A percentile compares a stretch with the other conserved stretches of the same genome.
phyloP scores from a whole-genome alignment of 176 grass and related monocot genomes.

The Eragrostis nindensis region DNA sequence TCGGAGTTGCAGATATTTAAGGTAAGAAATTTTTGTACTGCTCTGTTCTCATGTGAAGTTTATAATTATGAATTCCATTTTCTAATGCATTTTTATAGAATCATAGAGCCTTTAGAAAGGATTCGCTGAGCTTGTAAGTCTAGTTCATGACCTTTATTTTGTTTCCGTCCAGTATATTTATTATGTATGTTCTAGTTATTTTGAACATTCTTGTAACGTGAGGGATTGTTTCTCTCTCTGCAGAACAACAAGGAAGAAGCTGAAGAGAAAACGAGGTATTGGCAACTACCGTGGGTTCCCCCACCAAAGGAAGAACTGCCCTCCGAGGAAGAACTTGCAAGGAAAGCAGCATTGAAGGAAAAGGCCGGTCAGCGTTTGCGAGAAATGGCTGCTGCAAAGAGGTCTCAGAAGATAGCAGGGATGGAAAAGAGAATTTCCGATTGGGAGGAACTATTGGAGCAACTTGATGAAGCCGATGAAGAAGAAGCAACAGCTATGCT shows the following conservation, averaged over 20 bases:
- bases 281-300: conserved; percentile 97
- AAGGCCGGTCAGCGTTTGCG: conserved; percentile 90
- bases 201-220: conserved; percentile 29
- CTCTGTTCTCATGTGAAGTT: conserved; percentile 27
- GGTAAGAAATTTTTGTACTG: conserved; percentile 40
- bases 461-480: conserved; percentile 80
- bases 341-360: conserved; percentile 92
- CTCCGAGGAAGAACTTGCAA: conserved; percentile 94
- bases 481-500: conserved; percentile 65
- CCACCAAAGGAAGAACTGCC: conserved; percentile 86
- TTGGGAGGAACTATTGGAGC: conserved; percentile 70
- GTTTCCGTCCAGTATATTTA: conserved; percentile 15
- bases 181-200: too few species aligned
- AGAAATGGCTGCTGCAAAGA: conserved; percentile 91
- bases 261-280: conserved; percentile 90
- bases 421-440: conserved; percentile 71
- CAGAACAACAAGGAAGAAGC: conserved; percentile 88
- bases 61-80: conserved; percentile 21
- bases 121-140: conserved; percentile 1
- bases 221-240: conserved; percentile 48
- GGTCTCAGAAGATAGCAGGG: conserved; percentile 72
- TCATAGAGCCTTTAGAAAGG: conserved; percentile 25
- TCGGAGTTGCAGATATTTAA: conserved; percentile 90
- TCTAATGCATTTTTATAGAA: conserved; percentile 17
- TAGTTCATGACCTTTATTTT: conserved; percentile 1